phyloP scores from a whole-genome alignment of 805 yeast species.

The Saccharomyces paradoxus region DNA sequence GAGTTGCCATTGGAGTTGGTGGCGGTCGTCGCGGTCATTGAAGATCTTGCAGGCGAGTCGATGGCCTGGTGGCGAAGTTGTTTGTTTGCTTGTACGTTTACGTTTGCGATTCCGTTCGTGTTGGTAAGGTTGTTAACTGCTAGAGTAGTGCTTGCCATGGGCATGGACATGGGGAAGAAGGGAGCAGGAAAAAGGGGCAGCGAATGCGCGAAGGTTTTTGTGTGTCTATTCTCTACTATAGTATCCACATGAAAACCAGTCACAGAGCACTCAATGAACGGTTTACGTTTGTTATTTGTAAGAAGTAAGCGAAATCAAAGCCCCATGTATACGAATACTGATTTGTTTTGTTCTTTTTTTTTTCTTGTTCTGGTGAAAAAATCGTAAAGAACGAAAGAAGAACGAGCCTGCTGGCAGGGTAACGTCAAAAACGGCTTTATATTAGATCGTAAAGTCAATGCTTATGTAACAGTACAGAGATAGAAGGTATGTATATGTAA shows the following conservation, averaged over 20 bases:
- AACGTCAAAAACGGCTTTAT: neutral
- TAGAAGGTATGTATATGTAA: neutral
- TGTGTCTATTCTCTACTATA: neutral
- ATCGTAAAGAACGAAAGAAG: neutral
- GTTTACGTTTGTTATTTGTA: neutral
- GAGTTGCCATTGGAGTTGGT: conserved; percentile 7
- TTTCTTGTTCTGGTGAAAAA: neutral
- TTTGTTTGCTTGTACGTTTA: conserved; percentile 4
- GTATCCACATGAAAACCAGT: neutral
- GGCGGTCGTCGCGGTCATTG: neutral
- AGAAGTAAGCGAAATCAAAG: neutral
- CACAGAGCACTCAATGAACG: neutral
- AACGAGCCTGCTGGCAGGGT: neutral
- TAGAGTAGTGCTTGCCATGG: conserved; percentile 1
- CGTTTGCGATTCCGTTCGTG: conserved; percentile 10
- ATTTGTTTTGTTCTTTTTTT: neutral
- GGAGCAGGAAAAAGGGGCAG: neutral
- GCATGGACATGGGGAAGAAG: neutral
- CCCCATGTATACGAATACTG: neutral
- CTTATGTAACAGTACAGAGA: neutral
- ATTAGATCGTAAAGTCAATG: neutral
- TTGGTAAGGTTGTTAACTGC: conserved; percentile 19
- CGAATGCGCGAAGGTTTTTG: neutral
- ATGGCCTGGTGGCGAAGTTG: conserved; percentile 5
- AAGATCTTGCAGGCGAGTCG: neutral